These are phyloP conservation scores for Sabuloglossum arenarium DNA, from an alignment of 495 filamentous ascomycete species.

Conservation along the genomic window DNA sequence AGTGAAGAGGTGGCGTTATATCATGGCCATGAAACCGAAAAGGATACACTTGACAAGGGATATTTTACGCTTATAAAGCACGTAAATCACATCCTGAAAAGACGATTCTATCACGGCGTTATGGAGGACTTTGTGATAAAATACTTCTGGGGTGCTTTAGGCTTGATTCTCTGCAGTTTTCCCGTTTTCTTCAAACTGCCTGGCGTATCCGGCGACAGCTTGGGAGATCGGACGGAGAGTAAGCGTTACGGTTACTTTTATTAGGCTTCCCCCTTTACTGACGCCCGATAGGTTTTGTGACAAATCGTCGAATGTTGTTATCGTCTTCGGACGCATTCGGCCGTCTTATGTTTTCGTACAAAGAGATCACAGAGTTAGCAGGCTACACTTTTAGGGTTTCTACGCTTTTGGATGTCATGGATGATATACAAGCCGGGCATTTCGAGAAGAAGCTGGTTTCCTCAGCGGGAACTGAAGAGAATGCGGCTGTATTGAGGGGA, in stretches of 20 bases:
- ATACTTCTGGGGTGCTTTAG: conserved; percentile 95
- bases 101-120: conserved; percentile 82
- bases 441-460: conserved; percentile 95
- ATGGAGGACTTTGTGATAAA: conserved; percentile 99
- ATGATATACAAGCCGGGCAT: conserved; percentile 67
- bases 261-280: conserved; percentile 1
- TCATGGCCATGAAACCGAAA: conserved; percentile 84
- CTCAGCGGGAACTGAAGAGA: conserved; percentile 54
- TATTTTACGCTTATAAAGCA: conserved; percentile 99
- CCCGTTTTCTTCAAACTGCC: conserved; percentile 92
- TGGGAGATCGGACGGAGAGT: conserved; percentile 86
- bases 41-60: conserved; percentile 90
- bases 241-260: conserved; percentile 11
- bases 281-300: conserved; percentile 47
- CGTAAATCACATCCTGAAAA: conserved; percentile 81
- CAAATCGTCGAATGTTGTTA: conserved; percentile 76
- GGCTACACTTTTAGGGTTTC: conserved; percentile 89
- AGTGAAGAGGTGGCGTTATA: conserved; percentile 90
- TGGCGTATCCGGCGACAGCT: conserved; percentile 44
- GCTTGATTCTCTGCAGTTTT: conserved; percentile 81
- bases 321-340: conserved; percentile 91
- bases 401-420: conserved; percentile 77
- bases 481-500: conserved; percentile 56
- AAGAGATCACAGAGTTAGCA: conserved; percentile 85
- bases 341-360: conserved; percentile 94